Percentiles rank a stretch among this genome's conserved stretches.
Evolutionary conservation across 2,329 filamentous ascomycete genomes (phyloP).

Genomic region (Colletotrichum sojae): DNA sequence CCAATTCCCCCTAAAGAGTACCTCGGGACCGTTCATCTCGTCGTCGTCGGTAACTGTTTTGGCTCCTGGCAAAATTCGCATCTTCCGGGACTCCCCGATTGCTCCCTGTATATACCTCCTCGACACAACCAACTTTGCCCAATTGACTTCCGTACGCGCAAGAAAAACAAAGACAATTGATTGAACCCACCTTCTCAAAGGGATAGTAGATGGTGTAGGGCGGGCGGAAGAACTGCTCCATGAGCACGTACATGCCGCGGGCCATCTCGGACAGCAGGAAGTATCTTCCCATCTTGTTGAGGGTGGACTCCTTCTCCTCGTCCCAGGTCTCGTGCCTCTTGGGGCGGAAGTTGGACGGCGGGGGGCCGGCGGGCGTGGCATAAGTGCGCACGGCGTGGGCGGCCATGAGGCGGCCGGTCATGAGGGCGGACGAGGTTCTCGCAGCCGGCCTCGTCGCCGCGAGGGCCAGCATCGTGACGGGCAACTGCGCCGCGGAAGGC

Average conservation of each 20-base stretch:
- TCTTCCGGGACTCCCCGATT: neutral
- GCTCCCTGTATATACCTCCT: slow-evolving; percentile 9
- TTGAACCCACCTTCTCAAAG: slow-evolving; percentile 85
- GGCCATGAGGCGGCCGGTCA: slow-evolving; percentile 38
- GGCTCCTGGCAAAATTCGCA: neutral
- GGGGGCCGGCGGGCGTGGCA: slow-evolving; percentile 82
- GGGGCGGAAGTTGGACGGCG: slow-evolving; percentile 85
- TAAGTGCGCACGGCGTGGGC: slow-evolving; percentile 53
- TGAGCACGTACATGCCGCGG: slow-evolving; percentile 95
- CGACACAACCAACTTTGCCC: neutral
- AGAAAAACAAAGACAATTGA: neutral
- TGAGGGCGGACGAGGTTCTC: slow-evolving; percentile 31
- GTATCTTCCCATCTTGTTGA: slow-evolving; percentile 91
- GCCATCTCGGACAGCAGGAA: slow-evolving; percentile 97
- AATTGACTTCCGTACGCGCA: neutral
- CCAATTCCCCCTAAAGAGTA: neutral
- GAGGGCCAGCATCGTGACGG: slow-evolving; percentile 40
- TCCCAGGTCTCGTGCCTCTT: slow-evolving; percentile 83
- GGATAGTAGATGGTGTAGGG: slow-evolving; percentile 99
- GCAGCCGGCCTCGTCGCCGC: slow-evolving; percentile 37
- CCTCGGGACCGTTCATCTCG: neutral
- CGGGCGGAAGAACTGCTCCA: slow-evolving; percentile 98
- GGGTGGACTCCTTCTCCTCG: slow-evolving; percentile 79
- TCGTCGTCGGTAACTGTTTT: neutral
- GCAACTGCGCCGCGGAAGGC: slow-evolving; percentile 40